Evolutionary conservation across 495 filamentous ascomycete species (phyloP), one percentile per base, ranked within the genome.

Genomic region (Delitschia confertaspora): DNA sequence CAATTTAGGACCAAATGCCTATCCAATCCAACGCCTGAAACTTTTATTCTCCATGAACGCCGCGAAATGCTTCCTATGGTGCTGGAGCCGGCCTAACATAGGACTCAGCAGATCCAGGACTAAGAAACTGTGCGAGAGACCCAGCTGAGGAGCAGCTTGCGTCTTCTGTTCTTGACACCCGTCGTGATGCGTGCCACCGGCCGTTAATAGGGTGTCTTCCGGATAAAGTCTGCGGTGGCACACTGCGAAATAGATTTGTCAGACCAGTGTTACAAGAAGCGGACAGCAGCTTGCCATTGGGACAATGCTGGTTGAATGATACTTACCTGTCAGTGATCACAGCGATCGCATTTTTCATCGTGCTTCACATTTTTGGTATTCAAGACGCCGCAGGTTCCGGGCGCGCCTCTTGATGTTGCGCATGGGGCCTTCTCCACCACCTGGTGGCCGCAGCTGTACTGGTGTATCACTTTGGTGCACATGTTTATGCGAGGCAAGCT

Each of bases 281-380:
- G n/a, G n/a, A n/a, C n/a, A n/a, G n/a, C n/a, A n/a, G n/a, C n/a
- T n/a, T n/a, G n/a, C n/a, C n/a, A n/a, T n/a, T n/a, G 35, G 9
- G 30, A 21, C 29, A 42, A 40, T 19, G 23, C 21, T 22, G 34
- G n/a, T 11, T 6, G 38, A 7, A 29, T 16, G 35, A 24, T 23
- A 23, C 16, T 33, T 51, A 49, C 47, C 49, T 42, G 41, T 55
- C 51, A 58, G 31, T 54, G 53, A 38, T 60, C 60, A 38, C 63
- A 66, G 14, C 30, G 39, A 34, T 58, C 59, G 38, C 64, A 66
- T 34, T 60, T 62, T 37, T 65, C 60, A 17, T 58, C 59, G 45
- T 65, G 62, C 27, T 55, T 60, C 46, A 65, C 51, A 9, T 35
- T 44, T 38, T 60, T 62, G 26, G 48, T 58, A 20, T 56, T 64